These are phyloP conservation scores for Boletus hoseneyae DNA, from an alignment of 1,284 basidiomycete species.

Conservation along the genomic window DNA sequence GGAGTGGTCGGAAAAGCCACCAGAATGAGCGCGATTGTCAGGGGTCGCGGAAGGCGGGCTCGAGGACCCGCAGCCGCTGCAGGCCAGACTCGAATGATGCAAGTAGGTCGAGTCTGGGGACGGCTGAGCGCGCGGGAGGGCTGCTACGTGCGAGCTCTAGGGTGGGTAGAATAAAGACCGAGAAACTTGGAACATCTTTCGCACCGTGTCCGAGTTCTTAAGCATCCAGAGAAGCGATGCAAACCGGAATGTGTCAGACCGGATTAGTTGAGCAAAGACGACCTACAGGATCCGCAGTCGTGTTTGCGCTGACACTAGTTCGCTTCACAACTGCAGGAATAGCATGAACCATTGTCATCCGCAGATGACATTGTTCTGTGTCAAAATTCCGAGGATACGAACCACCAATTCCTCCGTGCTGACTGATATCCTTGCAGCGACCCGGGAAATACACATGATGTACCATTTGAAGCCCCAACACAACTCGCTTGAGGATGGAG, in stretches of 20 bases:
- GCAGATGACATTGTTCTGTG: background rate
- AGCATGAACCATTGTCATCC: background rate
- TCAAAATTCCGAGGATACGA: background rate
- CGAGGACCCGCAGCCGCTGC: background rate
- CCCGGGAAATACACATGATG: too few relatives aligned
- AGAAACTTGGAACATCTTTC: background rate
- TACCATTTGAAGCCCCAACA: too few relatives aligned
- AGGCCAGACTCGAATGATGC: too few relatives aligned
- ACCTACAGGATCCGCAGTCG: conserved; percentile 8
- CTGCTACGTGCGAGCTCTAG: background rate
- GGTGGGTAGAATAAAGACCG: too few relatives aligned
- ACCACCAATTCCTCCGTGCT: too few relatives aligned
- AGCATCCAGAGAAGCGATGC: background rate
- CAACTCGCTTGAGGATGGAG: too few relatives aligned
- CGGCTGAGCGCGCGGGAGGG: background rate
- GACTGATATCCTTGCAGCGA: too few relatives aligned
- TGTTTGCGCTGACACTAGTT: background rate
- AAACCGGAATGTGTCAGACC: background rate
- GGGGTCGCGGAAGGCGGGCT: background rate
- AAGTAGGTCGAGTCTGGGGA: too few relatives aligned
- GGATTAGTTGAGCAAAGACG: background rate
- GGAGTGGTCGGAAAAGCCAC: background rate
- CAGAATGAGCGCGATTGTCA: background rate
- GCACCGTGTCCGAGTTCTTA: conserved; percentile 2
- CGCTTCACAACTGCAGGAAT: background rate